phyloP scores from a whole-genome alignment of 1,284 basidiomycete species.

The Sutorius eximius region DNA sequence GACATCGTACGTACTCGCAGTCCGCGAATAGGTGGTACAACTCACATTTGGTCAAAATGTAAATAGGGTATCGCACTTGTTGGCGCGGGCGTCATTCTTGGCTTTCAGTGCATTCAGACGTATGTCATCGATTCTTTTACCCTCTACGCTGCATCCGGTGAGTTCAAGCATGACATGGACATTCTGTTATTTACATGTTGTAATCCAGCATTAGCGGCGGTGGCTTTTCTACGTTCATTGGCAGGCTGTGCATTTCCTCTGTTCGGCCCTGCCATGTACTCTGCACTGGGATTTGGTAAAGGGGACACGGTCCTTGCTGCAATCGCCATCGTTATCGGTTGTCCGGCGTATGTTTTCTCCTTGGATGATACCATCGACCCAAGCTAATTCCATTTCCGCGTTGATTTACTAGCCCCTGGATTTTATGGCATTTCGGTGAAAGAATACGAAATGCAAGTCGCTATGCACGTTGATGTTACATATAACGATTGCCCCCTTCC shows the following conservation, averaged over 20 bases:
- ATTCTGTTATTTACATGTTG: slow-evolving; percentile 4
- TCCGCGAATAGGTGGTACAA: background rate
- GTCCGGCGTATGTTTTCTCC: slow-evolving; percentile 54
- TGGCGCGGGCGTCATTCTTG: slow-evolving; percentile 46
- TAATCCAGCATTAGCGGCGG: slow-evolving; percentile 54
- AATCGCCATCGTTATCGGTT: slow-evolving; percentile 56
- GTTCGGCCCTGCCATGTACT: slow-evolving; percentile 67
- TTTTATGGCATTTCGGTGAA: slow-evolving; percentile 31
- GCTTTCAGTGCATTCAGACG: slow-evolving; percentile 49
- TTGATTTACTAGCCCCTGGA: slow-evolving; percentile 17
- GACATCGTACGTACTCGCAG: slow-evolving; percentile 51
- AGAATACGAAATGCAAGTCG: slow-evolving; percentile 27
- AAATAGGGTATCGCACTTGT: slow-evolving; percentile 53
- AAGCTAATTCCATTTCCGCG: background rate
- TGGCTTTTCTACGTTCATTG: slow-evolving; percentile 55
- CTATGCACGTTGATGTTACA: slow-evolving; percentile 3
- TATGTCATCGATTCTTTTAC: slow-evolving; percentile 60
- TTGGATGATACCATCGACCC: background rate
- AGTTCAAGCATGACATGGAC: slow-evolving; percentile 12
- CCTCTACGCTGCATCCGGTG: slow-evolving; percentile 52
- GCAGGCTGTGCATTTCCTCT: slow-evolving; percentile 69
- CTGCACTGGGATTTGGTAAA: slow-evolving; percentile 61
- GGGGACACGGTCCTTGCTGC: slow-evolving; percentile 62
- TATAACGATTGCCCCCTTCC: background rate
- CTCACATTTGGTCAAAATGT: background rate